Base-by-base conservation (phyloP, 202 grass and related monocot genomes). In the Carex arenaria region DNA sequence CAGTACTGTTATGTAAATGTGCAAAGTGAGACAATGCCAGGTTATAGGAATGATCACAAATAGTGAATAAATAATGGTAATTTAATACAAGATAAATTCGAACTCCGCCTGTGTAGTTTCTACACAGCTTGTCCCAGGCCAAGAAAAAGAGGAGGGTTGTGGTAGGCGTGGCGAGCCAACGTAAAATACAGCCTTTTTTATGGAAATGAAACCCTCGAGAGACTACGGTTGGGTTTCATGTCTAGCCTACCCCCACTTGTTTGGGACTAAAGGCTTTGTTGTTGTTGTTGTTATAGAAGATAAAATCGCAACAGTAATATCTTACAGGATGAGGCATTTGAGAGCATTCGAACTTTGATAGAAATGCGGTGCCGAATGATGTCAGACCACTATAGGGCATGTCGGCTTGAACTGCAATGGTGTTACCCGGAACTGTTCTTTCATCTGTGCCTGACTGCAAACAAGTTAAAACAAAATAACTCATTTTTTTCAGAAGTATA, bases 281-380 rank as follows among this genome's bases (percentile, higher is more conserved):
- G 34, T 36, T 36, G 34, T 36, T 36, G 34, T 36, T 36, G 34
- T 19, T 64, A 66, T 56, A 19, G 9, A 36, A 78, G 18, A 60
- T 40, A 19, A 71, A 56, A 56, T 36, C 60, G 15, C 26, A 55
- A 87, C 12, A 42, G 61, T 28, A 65, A 67, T 30, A 89, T 66
- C 83, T 90, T 98, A 98, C 95, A 78, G 90, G 86, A 85, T 98
- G 92, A 81, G 89, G 95, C 92, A 98, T 98, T 87, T 98, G 95
- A 80, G 95, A 98, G 86, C 95, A 98, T 87, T 98, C 90, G 15
- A 98, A 98, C 80, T 98, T 98, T n/a, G 92, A 98, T 19, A 98
- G 82, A 87, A 98, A 98, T 14, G 95, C 80, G 67, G 89, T 93
- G 47, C 95, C 95, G 82, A 93, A 98, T 85, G 90, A 93, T 57